Evolutionary conservation across 169 alveolate species (phyloP).

Genomic region (Eimeria tenella): DNA sequence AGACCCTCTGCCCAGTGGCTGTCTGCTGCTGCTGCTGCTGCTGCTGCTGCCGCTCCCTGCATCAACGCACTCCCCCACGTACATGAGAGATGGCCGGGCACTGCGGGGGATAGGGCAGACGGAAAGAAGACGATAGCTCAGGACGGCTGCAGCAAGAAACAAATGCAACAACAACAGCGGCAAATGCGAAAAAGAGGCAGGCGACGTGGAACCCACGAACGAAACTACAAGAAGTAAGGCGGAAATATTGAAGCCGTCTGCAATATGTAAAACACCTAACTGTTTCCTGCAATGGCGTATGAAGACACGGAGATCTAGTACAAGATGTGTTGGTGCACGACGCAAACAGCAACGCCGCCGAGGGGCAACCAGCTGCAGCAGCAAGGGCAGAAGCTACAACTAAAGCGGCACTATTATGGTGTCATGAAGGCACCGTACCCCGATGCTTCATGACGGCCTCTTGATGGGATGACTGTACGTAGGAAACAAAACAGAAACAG

Average conservation of each 20-base stretch:
- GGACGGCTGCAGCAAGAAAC: neutral
- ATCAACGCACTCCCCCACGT: slow-evolving; percentile 22
- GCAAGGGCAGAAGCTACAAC: neutral
- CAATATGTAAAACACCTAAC: neutral
- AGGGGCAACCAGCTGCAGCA: no score
- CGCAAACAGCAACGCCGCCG: no score
- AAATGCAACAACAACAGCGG: no score
- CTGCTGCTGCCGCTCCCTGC: slow-evolving; percentile 20
- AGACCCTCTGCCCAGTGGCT: no score
- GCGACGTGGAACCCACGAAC: no score
- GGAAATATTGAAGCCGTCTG: no score
- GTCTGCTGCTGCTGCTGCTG: slow-evolving; percentile 17
- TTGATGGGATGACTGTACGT: neutral
- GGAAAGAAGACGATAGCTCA: neutral
- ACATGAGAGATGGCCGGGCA: slow-evolving; percentile 1
- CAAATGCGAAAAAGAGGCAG: no score
- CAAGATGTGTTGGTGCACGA: no score
- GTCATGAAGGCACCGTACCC: neutral
- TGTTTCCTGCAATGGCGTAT: no score
- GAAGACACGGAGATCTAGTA: no score
- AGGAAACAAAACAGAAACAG: no score
- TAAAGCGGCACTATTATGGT: neutral
- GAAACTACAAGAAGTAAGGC: no score
- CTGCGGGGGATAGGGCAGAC: neutral
- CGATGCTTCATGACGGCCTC: neutral